These are phyloP conservation scores for Tubosaeta sp. DNA, from an alignment of 768 basidiomycete species.

Conservation along the genomic window DNA sequence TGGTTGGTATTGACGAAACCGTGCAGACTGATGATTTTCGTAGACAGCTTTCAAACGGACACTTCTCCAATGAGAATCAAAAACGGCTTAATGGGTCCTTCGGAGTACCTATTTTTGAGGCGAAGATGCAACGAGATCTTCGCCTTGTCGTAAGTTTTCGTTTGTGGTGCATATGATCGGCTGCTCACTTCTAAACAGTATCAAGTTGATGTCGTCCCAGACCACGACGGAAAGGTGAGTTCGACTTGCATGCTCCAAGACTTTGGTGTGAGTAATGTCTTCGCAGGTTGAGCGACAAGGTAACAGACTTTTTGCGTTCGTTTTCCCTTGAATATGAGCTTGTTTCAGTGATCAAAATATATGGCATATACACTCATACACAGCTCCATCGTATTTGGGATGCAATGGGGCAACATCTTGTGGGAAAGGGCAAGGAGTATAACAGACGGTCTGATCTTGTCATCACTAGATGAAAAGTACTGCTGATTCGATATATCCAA, in stretches of 20 bases:
- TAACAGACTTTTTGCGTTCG: constrained; percentile 7
- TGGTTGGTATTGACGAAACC: background rate
- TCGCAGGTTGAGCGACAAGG: constrained; percentile 32
- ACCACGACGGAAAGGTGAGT: constrained; percentile 33
- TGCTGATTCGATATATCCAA: background rate
- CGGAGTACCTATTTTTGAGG: constrained; percentile 61
- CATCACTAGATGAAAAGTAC: background rate
- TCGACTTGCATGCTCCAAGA: background rate
- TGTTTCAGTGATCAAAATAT: constrained; percentile 43
- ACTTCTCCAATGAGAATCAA: constrained; percentile 68
- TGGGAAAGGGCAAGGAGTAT: constrained; percentile 49
- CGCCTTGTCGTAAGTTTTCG: constrained; percentile 43
- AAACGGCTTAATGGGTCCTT: constrained; percentile 47
- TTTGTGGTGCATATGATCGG: background rate
- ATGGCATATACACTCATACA: constrained; percentile 48
- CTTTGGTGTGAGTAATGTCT: too few relatives aligned
- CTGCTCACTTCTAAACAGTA: constrained; percentile 33
- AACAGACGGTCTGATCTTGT: constrained; percentile 40
- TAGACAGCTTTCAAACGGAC: constrained; percentile 69
- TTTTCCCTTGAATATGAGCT: background rate
- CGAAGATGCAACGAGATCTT: constrained; percentile 56
- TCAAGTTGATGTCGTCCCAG: constrained; percentile 45
- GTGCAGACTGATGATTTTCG: too few relatives aligned
- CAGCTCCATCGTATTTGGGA: constrained; percentile 50
- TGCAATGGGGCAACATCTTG: constrained; percentile 39